A percentile compares a stretch with the other conserved stretches of the same genome.
phyloP scores from a whole-genome alignment of 352 stramenopile genomes.

The Pythium utonaiense region DNA sequence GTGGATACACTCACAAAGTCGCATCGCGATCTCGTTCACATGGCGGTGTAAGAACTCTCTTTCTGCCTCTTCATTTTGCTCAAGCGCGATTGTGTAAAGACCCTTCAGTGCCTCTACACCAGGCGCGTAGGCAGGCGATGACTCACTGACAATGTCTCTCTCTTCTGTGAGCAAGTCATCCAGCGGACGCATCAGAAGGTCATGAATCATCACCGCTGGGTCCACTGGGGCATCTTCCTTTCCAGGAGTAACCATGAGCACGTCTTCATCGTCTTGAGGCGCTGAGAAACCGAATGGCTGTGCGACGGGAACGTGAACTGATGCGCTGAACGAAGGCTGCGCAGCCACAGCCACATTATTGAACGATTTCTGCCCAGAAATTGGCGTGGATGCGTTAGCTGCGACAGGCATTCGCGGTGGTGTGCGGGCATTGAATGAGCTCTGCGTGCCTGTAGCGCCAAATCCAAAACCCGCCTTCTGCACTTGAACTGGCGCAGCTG shows the following conservation, averaged over 20 bases:
- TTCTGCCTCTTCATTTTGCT: constrained; percentile 52
- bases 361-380: constrained; percentile 33
- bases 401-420: constrained; percentile 22
- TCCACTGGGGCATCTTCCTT: constrained; percentile 34
- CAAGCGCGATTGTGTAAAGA: constrained; percentile 72
- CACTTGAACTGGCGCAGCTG: constrained; percentile 8
- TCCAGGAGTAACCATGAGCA: constrained; percentile 46
- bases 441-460: constrained; percentile 9
- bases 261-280: constrained; percentile 40
- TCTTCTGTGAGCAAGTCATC: constrained; percentile 57
- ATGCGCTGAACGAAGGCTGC: background rate
- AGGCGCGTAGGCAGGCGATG: constrained; percentile 49
- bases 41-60: constrained; percentile 66
- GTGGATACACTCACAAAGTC: constrained; percentile 72
- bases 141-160: constrained; percentile 57
- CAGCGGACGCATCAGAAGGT: constrained; percentile 62
- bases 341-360: constrained; percentile 14
- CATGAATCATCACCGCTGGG: constrained; percentile 17
- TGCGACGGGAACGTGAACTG: background rate
- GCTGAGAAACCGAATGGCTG: background rate
- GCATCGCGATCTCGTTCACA: constrained; percentile 75
- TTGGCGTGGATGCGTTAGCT: constrained; percentile 20
- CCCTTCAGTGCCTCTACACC: constrained; percentile 77
- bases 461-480: constrained; percentile 23
- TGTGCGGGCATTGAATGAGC: constrained; percentile 9